phyloP scores from a whole-genome alignment of 805 yeast species.

The Lipomyces spencermartinsiae region DNA sequence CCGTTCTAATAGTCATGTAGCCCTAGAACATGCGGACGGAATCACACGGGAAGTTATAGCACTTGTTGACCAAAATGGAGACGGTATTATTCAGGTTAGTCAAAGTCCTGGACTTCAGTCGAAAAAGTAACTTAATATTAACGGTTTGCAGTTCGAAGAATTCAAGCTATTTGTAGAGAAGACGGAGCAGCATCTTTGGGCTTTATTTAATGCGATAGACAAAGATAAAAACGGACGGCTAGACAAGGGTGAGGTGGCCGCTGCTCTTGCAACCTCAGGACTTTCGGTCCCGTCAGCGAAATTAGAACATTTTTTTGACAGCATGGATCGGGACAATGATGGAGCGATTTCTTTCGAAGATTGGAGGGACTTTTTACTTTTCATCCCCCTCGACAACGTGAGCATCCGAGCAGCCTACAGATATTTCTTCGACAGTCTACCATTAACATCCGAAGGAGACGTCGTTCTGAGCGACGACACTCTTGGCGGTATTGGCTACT shows the following conservation, averaged over 20 bases:
- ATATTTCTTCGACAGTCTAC: constrained; percentile 80
- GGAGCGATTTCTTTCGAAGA: constrained; percentile 73
- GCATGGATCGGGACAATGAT: constrained; percentile 51
- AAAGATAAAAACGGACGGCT: constrained; percentile 45
- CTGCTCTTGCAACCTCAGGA: constrained; percentile 65
- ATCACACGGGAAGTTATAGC: constrained; percentile 27
- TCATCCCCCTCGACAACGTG: constrained; percentile 73
- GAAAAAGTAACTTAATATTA: background rate
- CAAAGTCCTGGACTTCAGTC: background rate
- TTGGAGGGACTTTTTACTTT: constrained; percentile 79
- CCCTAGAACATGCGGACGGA: constrained; percentile 35
- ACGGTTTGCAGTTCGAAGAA: constrained; percentile 34
- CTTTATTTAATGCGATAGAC: constrained; percentile 42
- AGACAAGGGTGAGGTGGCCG: constrained; percentile 66
- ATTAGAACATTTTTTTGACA: constrained; percentile 61
- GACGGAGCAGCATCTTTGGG: constrained; percentile 40
- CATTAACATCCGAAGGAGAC: constrained; percentile 89
- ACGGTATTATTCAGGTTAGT: constrained; percentile 33
- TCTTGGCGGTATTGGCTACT: constrained; percentile 84
- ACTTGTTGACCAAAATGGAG: constrained; percentile 30
- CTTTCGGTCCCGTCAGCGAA: constrained; percentile 59
- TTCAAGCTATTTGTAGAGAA: constrained; percentile 40
- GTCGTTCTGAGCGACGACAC: constrained; percentile 81
- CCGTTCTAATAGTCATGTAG: constrained; percentile 41
- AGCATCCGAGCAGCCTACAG: constrained; percentile 74